Percentiles rank a stretch among this genome's conserved stretches.
These are phyloP conservation scores for Prunus davidiana DNA, from an alignment of 306 rosid species.

Conservation along the genomic window DNA sequence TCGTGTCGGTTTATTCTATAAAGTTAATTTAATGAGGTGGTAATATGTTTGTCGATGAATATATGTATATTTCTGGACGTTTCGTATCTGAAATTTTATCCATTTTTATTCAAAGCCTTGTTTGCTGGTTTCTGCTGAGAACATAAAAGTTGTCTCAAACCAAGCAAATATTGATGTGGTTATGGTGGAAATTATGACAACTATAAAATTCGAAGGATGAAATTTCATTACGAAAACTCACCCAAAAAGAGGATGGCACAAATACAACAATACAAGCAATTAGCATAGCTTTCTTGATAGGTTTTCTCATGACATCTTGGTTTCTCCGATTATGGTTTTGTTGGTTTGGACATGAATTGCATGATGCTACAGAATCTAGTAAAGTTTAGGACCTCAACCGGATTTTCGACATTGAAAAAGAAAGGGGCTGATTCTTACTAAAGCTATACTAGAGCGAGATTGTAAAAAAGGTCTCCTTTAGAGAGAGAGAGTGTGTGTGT, in stretches of 20 bases:
- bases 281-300: not conserved
- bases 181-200: not conserved
- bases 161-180: not conserved
- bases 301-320: not conserved
- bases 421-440: not conserved
- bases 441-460: not conserved
- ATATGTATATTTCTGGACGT: not conserved
- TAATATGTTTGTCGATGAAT: constrained; percentile 2
- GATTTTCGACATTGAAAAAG: not conserved
- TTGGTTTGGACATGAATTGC: not conserved
- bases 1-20: not conserved
- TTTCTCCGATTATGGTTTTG: not conserved
- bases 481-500: not conserved
- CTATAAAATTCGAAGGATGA: not conserved
- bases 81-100: not conserved
- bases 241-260: too few species aligned
- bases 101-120: not conserved
- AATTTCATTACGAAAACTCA: too few species aligned
- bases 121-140: not conserved
- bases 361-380: not conserved
- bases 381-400: not conserved
- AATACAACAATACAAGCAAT: too few species aligned
- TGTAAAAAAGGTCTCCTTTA: not conserved
- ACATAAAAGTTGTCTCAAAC: not conserved
- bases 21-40: not conserved